These are phyloP conservation scores for Epithemia pelagica DNA, from an alignment of 108 stramenopile species.

Conservation along the genomic window DNA sequence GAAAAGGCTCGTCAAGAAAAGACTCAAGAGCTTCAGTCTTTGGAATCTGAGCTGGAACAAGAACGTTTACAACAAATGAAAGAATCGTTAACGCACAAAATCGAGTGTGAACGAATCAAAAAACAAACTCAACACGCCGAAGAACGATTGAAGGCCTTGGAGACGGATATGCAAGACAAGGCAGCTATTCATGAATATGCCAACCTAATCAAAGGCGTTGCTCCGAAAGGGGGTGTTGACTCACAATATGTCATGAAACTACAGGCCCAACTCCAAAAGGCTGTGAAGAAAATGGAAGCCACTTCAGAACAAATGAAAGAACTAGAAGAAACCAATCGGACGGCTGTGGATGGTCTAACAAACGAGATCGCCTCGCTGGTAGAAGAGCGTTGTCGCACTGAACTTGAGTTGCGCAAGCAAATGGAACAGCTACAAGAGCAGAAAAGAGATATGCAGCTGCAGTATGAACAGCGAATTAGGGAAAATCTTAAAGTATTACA, in stretches of 20 bases:
- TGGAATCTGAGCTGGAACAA: conserved; percentile 45
- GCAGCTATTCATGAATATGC: conserved; percentile 62
- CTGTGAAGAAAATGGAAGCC: conserved; percentile 55
- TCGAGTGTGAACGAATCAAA: conserved; percentile 51
- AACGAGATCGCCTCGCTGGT: conserved; percentile 46
- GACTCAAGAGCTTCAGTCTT: conserved; percentile 27
- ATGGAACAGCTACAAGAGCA: conserved; percentile 44
- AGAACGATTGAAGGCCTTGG: conserved; percentile 49
- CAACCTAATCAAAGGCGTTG: conserved; percentile 60
- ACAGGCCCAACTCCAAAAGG: conserved; percentile 53
- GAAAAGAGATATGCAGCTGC: conserved; percentile 41
- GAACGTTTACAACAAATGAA: conserved; percentile 51
- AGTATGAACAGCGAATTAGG: conserved; percentile 46
- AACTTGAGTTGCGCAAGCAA: conserved; percentile 50
- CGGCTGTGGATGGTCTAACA: conserved; percentile 38
- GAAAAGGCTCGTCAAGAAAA: conserved; percentile 47
- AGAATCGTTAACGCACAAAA: conserved; percentile 42
- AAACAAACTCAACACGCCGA: conserved; percentile 44
- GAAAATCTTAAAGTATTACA: conserved; percentile 44
- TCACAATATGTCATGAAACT: conserved; percentile 53
- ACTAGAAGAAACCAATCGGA: conserved; percentile 38
- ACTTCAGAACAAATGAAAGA: conserved; percentile 49
- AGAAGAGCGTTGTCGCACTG: conserved; percentile 56
- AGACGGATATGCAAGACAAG: conserved; percentile 59
- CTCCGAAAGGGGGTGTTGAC: conserved; percentile 50